Percentiles rank a stretch among this genome's conserved stretches.
Evolutionary conservation across 805 yeast genomes (phyloP).

Genomic region (Teunomyces atbi): DNA sequence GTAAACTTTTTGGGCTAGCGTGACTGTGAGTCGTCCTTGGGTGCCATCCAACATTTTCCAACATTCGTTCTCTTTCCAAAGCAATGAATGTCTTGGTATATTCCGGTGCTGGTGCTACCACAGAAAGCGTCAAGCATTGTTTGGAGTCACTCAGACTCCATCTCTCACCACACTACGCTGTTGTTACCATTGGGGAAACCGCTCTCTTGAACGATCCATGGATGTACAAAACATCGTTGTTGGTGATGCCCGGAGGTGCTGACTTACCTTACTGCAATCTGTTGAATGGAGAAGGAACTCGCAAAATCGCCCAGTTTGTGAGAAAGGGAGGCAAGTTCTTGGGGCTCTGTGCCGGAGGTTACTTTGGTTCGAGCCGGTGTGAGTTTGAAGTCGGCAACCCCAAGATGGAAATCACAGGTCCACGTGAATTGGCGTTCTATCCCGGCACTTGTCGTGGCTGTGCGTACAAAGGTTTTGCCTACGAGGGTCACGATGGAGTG

Average conservation of each 20-base stretch:
- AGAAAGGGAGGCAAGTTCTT: constrained; percentile 76
- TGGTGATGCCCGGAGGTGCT: constrained; percentile 97
- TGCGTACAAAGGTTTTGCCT: constrained; percentile 76
- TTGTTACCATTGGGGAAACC: constrained; percentile 61
- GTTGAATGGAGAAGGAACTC: constrained; percentile 69
- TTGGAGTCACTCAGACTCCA: constrained; percentile 70
- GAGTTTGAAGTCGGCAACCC: constrained; percentile 83
- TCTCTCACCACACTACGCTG: constrained; percentile 87
- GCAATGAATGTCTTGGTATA: constrained; percentile 37
- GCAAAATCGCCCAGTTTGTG: constrained; percentile 60
- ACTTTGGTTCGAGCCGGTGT: constrained; percentile 69
- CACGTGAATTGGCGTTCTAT: constrained; percentile 76
- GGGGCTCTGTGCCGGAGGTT: constrained; percentile 96
- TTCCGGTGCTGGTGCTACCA: constrained; percentile 71
- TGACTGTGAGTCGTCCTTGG: constrained; percentile 4
- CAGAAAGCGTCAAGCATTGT: constrained; percentile 82
- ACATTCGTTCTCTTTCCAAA: neutral
- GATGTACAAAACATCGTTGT: constrained; percentile 71
- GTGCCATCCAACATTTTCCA: neutral
- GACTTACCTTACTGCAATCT: constrained; percentile 80
- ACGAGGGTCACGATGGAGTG: constrained; percentile 76
- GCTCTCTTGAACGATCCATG: constrained; percentile 82
- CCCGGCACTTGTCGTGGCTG: constrained; percentile 85
- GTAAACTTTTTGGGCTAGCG: neutral
- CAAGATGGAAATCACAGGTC: constrained; percentile 75